phyloP scores from a whole-genome alignment of 139 green algal species.

The Raphidocelis subcapitata region DNA sequence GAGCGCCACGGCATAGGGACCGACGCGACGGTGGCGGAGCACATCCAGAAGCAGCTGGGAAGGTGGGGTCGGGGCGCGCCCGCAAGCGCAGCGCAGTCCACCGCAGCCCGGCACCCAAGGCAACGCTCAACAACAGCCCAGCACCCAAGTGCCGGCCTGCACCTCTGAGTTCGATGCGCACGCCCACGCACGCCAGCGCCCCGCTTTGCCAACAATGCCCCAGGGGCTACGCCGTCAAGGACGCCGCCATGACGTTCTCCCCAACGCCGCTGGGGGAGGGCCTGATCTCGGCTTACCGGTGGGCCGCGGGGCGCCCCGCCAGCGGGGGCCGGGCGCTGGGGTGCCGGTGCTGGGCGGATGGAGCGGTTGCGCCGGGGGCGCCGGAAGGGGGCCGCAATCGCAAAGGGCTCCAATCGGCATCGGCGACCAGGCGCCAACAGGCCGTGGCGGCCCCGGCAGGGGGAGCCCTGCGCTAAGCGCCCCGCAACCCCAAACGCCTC shows the following conservation, averaged over 20 bases:
- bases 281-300: constrained; percentile 76
- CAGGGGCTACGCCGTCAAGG: constrained; percentile 82
- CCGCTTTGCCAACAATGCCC: no score
- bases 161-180: no score
- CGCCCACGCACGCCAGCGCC: no score
- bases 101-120: constrained; percentile 3
- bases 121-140: constrained; percentile 7
- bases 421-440: no score
- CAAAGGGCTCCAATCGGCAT: no score
- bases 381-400: no score
- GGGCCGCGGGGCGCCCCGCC: constrained; percentile 55
- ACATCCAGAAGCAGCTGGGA: constrained; percentile 74
- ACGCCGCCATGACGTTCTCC: constrained; percentile 69
- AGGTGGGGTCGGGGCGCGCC: constrained; percentile 17
- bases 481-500: no score
- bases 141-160: not conserved
- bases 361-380: no score
- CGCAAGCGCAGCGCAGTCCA: not conserved
- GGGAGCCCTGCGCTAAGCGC: no score
- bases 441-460: no score
- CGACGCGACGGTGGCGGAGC: constrained; percentile 91
- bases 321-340: no score
- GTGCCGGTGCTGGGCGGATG: no score
- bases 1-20: constrained; percentile 95
- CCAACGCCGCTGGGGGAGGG: constrained; percentile 84